Evolutionary conservation across 1,284 basidiomycete genomes (phyloP).

Genomic region (Puccinia polysora): DNA sequence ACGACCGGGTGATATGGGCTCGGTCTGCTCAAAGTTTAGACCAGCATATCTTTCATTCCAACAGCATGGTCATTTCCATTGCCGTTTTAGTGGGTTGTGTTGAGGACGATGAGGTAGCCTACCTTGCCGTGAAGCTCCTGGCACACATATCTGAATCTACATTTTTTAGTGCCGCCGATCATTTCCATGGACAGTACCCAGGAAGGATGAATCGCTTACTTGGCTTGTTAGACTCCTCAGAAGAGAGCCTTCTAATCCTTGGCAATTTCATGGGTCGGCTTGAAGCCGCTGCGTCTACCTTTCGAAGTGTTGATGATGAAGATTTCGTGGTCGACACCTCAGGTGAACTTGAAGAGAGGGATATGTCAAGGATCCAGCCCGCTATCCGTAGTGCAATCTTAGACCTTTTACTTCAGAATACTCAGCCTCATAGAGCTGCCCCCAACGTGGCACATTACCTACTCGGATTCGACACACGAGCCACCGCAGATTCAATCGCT

Average conservation of each 20-base stretch:
- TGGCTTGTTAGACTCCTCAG: constrained; percentile 72
- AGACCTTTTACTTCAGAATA: constrained; percentile 76
- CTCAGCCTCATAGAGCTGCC: constrained; percentile 62
- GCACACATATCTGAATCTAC: constrained; percentile 61
- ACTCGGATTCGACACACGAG: constrained; percentile 65
- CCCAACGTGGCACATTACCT: constrained; percentile 88
- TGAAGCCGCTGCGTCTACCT: constrained; percentile 55
- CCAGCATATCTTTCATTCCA: constrained; percentile 69
- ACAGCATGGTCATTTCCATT: constrained; percentile 73
- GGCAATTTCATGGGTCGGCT: constrained; percentile 71
- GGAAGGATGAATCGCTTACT: constrained; percentile 62
- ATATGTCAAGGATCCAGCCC: constrained; percentile 60
- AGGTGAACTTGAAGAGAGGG: constrained; percentile 58
- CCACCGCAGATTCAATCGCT: constrained; percentile 54
- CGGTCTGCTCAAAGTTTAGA: constrained; percentile 63
- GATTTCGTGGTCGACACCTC: constrained; percentile 47
- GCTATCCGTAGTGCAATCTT: constrained; percentile 74
- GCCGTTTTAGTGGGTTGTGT: constrained; percentile 74
- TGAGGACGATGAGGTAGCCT: constrained; percentile 64
- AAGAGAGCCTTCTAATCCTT: constrained; percentile 78
- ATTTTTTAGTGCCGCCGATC: constrained; percentile 58
- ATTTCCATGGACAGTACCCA: constrained; percentile 60
- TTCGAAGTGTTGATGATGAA: constrained; percentile 50
- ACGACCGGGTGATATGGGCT: constrained; percentile 61
- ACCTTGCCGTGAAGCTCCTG: constrained; percentile 76